Base-by-base conservation (phyloP, 345 rosid species). In the Eutrema japonicum region DNA sequence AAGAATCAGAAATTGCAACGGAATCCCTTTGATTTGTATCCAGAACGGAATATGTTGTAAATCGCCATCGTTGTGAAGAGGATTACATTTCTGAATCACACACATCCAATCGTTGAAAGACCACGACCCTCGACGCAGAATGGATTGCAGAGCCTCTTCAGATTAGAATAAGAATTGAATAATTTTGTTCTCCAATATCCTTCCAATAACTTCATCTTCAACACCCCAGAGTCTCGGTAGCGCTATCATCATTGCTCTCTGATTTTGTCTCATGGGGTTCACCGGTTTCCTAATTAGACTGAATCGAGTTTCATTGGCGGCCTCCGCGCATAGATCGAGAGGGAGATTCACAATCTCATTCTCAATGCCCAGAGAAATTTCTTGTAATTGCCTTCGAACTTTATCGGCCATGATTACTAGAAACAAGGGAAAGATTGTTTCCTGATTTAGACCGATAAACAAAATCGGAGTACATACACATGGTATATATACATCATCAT, bases 171-270 rank as follows among this genome's bases (percentile, higher is more conserved):
- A 1, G 4, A 47, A 47, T 14, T 47, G 26, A 0, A 47, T 14
- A 4, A 16, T 14, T 2, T n/a, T 26, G 7, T 46, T 46, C 0
- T 4, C 0, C 0, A 47, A 0, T 2, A 47, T 47, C 0, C 26
- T 0, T 0, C 51, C 3, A 2, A 6, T 10, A 0, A 47, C 26
- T 2, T 47, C 51, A 2, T 47, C 26, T 0, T 26, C 26, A 2
- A 14, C 9, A 3, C 22, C 22, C 51, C 26, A 47, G 1, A 47
- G 22, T 6, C 26, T 14, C 3, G 51, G 51, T 0, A 47, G 3
- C 0, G 51, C 3, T 0, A 9, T 1, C 51, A 14, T 14, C 51
- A 47, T 14, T 0, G 51, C 26, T 1, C 26, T 2, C 1, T 14
- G 9, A 7, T 47, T 47, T 6, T 14, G 26, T 3, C 14, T 47